These are phyloP conservation scores for Entomortierella chlamydospora DNA, from an alignment of 192 early-diverging fungal genomes.

Conservation along the genomic window DNA sequence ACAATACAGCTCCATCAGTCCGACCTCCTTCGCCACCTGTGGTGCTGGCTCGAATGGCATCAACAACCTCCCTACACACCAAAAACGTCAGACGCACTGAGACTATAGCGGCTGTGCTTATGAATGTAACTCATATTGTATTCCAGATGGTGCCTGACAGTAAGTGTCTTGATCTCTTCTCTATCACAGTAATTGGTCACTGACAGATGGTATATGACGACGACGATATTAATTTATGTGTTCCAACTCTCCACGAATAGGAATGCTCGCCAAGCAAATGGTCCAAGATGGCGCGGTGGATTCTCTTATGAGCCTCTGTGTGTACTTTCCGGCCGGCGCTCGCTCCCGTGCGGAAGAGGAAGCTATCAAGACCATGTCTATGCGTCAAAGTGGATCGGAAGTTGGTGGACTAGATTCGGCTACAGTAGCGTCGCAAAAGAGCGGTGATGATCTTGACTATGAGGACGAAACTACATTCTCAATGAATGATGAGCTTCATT, in stretches of 20 bases:
- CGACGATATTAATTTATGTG: neutral
- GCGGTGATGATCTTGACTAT: neutral
- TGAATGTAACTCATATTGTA: slow-evolving; percentile 41
- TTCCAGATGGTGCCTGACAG: slow-evolving; percentile 44
- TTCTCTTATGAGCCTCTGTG: slow-evolving; percentile 42
- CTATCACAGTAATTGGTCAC: neutral
- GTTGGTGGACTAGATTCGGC: neutral
- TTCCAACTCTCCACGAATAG: neutral
- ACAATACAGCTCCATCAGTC: slow-evolving; percentile 8
- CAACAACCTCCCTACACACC: slow-evolving; percentile 19
- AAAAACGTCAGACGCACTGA: slow-evolving; percentile 27
- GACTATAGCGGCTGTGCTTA: slow-evolving; percentile 27
- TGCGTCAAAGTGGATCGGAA: neutral
- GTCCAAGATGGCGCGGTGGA: slow-evolving; percentile 41
- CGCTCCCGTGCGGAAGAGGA: slow-evolving; percentile 40
- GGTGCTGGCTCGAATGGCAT: slow-evolving; percentile 20
- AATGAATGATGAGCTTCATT: slow-evolving; percentile 52
- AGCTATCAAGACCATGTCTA: slow-evolving; percentile 17
- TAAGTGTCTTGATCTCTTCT: slow-evolving; percentile 13
- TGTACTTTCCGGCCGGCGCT: slow-evolving; percentile 40
- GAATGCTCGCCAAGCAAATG: slow-evolving; percentile 24
- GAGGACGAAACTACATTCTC: slow-evolving; percentile 15
- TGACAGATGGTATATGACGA: no score
- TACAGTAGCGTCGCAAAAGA: neutral
- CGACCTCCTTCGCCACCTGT: slow-evolving; percentile 44